Evolutionary conservation across 2,329 filamentous ascomycete genomes (phyloP), one percentile per base, ranked within the genome.

Genomic region (Penicillium olsonii): DNA sequence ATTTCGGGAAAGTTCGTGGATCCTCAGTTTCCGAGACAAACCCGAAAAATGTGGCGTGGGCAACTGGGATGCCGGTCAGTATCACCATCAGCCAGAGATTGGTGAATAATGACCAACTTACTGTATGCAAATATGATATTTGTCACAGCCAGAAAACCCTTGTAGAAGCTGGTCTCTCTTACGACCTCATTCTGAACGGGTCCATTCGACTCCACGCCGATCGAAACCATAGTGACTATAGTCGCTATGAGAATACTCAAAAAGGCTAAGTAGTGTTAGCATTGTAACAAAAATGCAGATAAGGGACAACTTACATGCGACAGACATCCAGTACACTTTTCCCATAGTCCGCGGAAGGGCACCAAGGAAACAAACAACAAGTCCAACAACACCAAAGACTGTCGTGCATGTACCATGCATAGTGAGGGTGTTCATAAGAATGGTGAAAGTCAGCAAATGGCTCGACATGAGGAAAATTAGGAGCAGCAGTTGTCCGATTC

Each of bases 121-220:
- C 82, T 75, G 70, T 85, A 90, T 45, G 86, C 85, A 51, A 89
- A 83, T 47, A 87, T 76, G 48, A 89, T 88, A 70, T 88, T 88
- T 60, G 75, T 78, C 48, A 86, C 76, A n/a, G 81, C 77, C 37
- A 83, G 75, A 61, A 87, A 85, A n/a, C 74, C 82, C 24, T 80
- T 74, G 26, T 74, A 70, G 48, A 86, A 76, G 19, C 65, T 70
- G 2, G 78, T 59, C 3, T 73, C 56, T 12, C 66, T 66, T 4
- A 70, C 68, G 10, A 66, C 63, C 15, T 69, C 57, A 31, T 71
- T 62, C 4, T 64, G 63, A 9, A 65, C 62, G 20, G 64, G 52
- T 22, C 69, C 66, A 14, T 74, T 75, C 31, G 73, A 73, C 31
- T 70, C 62, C 31, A 87, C 69, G 6, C 82, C 84, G 2, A 86